These are phyloP conservation scores for Pleurotus ostreatus DNA, from an alignment of 768 basidiomycete genomes.

Conservation along the genomic window DNA sequence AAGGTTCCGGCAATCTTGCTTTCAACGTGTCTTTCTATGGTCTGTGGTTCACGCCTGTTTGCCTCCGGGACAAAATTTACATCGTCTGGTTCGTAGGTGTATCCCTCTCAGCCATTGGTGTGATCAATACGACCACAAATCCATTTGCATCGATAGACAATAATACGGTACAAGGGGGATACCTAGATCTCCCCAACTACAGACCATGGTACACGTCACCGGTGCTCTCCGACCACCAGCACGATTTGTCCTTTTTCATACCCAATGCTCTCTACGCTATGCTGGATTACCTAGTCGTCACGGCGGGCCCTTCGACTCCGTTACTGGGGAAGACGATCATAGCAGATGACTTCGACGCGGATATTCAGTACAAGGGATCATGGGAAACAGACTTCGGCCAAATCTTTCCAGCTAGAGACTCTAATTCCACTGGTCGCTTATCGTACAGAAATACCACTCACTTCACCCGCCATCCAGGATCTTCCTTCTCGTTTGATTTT, in stretches of 20 bases:
- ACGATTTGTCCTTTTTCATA: neutral
- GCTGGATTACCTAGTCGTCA: conserved; percentile 36
- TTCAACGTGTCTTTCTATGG: conserved; percentile 6
- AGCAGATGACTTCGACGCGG: conserved; percentile 31
- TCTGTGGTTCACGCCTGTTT: neutral
- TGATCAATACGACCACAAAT: neutral
- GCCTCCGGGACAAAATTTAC: too few species aligned
- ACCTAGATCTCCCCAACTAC: conserved; percentile 5
- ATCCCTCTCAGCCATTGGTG: neutral
- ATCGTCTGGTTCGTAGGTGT: neutral
- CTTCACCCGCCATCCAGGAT: conserved; percentile 32
- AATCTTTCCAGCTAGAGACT: conserved; percentile 20
- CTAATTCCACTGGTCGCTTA: conserved; percentile 23
- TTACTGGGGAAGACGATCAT: conserved; percentile 30
- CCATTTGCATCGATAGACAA: conserved; percentile 5
- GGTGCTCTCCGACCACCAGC: conserved; percentile 1
- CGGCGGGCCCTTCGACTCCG: conserved; percentile 30
- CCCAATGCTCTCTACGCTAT: conserved; percentile 1
- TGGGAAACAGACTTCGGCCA: conserved; percentile 21
- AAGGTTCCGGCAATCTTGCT: neutral
- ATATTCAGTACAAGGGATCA: conserved; percentile 26
- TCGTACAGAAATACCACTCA: conserved; percentile 25
- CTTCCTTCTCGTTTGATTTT: conserved; percentile 30
- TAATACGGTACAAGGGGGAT: conserved; percentile 1
- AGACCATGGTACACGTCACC: conserved; percentile 10